A percentile compares a stretch with the other conserved stretches of the same genome.
Conservation (phyloP, 78 protist genomes). For the Chrysochromulina tobinii region DNA sequence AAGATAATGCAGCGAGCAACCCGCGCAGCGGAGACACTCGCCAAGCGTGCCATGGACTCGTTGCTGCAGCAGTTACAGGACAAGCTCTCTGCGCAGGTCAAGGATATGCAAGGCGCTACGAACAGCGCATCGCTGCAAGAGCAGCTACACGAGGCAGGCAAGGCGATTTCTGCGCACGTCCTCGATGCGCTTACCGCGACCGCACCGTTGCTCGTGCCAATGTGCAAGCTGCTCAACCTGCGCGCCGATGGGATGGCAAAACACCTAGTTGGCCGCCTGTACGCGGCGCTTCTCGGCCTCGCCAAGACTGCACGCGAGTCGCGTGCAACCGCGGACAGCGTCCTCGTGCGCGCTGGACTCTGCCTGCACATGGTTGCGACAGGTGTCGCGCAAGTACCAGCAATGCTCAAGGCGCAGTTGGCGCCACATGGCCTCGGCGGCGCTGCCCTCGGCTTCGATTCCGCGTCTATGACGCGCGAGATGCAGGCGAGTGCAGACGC, state of each 20-base stretch:
- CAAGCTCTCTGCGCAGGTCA: neutral
- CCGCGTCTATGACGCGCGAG: neutral
- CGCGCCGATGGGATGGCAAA: neutral
- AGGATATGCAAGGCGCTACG: neutral
- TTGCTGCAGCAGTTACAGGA: neutral
- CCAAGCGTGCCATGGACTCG: neutral
- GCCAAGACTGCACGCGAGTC: neutral
- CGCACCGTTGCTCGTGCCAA: neutral
- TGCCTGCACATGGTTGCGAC: neutral
- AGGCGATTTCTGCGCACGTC: neutral
- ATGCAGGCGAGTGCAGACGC: neutral
- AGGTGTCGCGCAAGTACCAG: neutral
- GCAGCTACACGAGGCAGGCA: neutral
- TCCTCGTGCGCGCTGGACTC: neutral
- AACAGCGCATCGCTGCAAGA: neutral
- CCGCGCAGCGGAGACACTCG: neutral
- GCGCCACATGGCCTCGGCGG: neutral
- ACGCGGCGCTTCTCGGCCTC: neutral
- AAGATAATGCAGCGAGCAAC: neutral
- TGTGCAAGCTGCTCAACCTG: neutral
- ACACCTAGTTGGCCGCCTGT: neutral
- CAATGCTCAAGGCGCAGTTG: neutral
- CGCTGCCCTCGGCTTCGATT: slow-evolving; percentile 1
- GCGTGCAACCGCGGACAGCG: neutral
- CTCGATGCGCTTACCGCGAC: neutral